Evolutionary conservation across 139 green algal genomes (phyloP), one percentile per base, ranked within the genome.

Genomic region (Micromonas commoda): DNA sequence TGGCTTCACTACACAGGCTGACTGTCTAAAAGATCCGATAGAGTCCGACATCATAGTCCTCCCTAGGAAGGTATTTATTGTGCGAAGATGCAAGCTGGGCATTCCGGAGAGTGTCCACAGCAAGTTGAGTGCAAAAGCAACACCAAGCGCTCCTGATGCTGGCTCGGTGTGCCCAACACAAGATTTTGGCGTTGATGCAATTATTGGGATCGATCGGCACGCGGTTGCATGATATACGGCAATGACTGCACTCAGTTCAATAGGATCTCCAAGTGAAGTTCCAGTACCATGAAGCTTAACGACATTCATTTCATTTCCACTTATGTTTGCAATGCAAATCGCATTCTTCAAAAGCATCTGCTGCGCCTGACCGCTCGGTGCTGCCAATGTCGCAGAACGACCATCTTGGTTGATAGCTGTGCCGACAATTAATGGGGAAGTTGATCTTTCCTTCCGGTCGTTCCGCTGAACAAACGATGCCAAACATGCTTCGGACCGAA

Each of bases 321-420:
- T 16, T 23, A 57, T 23, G 45, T 57, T 16, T 9, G 45, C 16
- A 16, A 23, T 57, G 9, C 9, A 57, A 9, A 74, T 74, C 9
- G 67, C 67, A 13, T 9, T 13, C n/a, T 29, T 67, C 34, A 77
- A 34, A 24, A 29, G 13, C 13, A 5, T 13, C 23, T 72, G 63
- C 38, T 81, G 79, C 23, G 54, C 23, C 2, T 61, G 67, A 19
- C 75, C 75, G 51, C 52, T 73, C 19, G 76, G 76, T 21, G 76
- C 68, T 2, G 81, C 72, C 72, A 81, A 80, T 29, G 69, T 26
- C 1, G 39, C 77, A 16, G 66, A 76, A 32, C 38, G 77, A 31
- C 38, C 66, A 34, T 81, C 77, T 53, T 76, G 77, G 32, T 81
- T 76, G 21, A 76, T 51, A 54, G 38, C 39, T 23, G 31, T 24